phyloP scores from a whole-genome alignment of 257 asterid species.

The Lithospermum erythrorhizon region DNA sequence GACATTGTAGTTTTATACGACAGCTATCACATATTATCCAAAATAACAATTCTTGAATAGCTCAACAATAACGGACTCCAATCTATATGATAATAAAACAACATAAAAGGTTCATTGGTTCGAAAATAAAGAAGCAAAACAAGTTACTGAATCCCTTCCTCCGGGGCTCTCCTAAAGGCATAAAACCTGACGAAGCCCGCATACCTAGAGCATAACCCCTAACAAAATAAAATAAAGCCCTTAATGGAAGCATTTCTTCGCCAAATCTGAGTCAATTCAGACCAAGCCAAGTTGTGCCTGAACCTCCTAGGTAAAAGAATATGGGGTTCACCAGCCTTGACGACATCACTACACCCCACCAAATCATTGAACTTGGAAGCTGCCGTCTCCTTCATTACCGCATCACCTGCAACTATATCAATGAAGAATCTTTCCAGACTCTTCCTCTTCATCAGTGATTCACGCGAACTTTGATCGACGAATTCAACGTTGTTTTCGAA shows the following conservation, averaged over 20 bases:
- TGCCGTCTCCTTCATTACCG: background rate
- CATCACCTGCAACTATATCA: background rate
- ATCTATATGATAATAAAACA: too few species aligned
- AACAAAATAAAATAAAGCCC: conserved; percentile 36
- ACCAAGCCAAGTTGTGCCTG: conserved; percentile 29
- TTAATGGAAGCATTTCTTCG: conserved; percentile 27
- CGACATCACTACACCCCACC: conserved; percentile 26
- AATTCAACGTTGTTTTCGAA: background rate
- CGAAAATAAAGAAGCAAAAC: too few species aligned
- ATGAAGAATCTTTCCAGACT: background rate
- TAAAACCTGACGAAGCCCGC: conserved; percentile 44
- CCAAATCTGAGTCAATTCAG: conserved; percentile 32
- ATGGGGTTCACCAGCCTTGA: conserved; percentile 26
- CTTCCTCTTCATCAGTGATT: background rate
- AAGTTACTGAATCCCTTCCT: too few species aligned
- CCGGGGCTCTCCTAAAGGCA: conserved; percentile 12
- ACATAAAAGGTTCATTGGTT: too few species aligned
- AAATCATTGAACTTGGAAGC: background rate
- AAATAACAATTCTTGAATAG: too few species aligned
- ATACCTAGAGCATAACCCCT: conserved; percentile 37
- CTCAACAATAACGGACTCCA: too few species aligned
- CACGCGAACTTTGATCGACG: background rate
- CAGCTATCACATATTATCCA: too few species aligned
- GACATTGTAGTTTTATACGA: too few species aligned
- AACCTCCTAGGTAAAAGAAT: conserved; percentile 43